These are phyloP conservation scores for Euphorbia schlechtendalii DNA, from an alignment of 441 rosid genomes.

Conservation along the genomic window DNA sequence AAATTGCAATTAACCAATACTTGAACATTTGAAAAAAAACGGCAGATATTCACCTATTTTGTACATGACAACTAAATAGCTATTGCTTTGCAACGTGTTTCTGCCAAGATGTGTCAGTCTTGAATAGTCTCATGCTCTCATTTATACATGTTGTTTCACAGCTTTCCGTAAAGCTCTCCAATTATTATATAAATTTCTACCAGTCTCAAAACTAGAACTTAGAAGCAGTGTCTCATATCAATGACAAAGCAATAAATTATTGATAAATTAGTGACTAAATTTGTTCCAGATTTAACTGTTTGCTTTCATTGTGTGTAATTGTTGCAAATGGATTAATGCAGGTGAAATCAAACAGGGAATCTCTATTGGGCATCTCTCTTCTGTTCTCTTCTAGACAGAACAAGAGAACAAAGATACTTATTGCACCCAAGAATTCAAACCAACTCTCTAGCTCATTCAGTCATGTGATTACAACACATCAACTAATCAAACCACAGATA, in stretches of 20 bases:
- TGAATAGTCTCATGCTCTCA: too few relatives aligned
- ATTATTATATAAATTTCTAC: not conserved
- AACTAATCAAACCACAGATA: constrained; percentile 18
- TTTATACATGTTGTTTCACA: too few relatives aligned
- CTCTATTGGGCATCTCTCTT: constrained; percentile 50
- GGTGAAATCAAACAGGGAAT: constrained; percentile 59
- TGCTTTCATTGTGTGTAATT: constrained; percentile 6
- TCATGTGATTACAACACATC: constrained; percentile 32
- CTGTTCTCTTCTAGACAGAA: constrained; percentile 40
- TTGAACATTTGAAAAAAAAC: too few relatives aligned
- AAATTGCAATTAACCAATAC: too few relatives aligned
- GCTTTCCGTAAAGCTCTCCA: too few relatives aligned
- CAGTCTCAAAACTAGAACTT: not conserved
- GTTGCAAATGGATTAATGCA: constrained; percentile 23
- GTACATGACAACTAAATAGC: too few relatives aligned
- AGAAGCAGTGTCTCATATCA: not conserved
- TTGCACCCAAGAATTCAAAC: constrained; percentile 30
- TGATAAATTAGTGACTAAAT: not conserved
- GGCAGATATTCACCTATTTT: too few relatives aligned
- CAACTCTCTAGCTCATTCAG: constrained; percentile 28
- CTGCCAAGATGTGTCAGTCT: too few relatives aligned
- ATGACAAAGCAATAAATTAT: not conserved
- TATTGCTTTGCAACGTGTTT: too few relatives aligned
- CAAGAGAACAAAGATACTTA: constrained; percentile 31
- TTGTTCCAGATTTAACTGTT: not conserved